Evolutionary conservation across 129 eudicot genomes (phyloP).

Genomic region (Apium graveolens): DNA sequence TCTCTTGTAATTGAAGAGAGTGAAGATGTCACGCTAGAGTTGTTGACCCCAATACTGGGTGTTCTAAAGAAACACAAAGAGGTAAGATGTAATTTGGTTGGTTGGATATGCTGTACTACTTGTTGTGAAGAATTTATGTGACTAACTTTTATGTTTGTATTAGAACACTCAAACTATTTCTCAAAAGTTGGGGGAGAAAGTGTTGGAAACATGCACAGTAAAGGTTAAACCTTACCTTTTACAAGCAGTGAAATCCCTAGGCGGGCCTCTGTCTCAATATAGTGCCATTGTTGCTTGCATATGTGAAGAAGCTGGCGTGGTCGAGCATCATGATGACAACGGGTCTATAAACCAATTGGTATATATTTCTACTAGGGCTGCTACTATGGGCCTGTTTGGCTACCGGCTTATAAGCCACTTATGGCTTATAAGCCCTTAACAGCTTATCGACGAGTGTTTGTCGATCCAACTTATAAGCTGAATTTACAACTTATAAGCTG

Average conservation of each 20-base stretch:
- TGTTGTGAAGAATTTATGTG: background rate
- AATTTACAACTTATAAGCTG: too few relatives aligned
- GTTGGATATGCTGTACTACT: background rate
- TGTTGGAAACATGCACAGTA: background rate
- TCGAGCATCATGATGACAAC: slow-evolving; percentile 1
- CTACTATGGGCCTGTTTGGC: too few relatives aligned
- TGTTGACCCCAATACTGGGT: slow-evolving; percentile 55
- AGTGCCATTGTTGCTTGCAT: background rate
- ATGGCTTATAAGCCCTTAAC: too few relatives aligned
- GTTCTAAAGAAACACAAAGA: slow-evolving; percentile 36
- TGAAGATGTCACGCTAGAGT: slow-evolving; percentile 65
- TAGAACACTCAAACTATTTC: background rate
- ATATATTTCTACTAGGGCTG: background rate
- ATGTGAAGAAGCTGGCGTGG: background rate
- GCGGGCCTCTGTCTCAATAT: background rate
- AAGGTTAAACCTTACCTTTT: background rate
- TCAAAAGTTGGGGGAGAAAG: background rate
- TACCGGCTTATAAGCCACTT: too few relatives aligned
- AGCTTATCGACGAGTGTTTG: too few relatives aligned
- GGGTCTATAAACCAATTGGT: slow-evolving; percentile 3
- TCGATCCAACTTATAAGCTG: too few relatives aligned
- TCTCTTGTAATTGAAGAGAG: slow-evolving; percentile 83
- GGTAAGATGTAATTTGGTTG: slow-evolving; percentile 21
- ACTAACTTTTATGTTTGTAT: background rate
- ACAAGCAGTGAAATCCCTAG: background rate